Conservation (phyloP, 306 rosid genomes). For the Ammopiptanthus mongolicus region DNA sequence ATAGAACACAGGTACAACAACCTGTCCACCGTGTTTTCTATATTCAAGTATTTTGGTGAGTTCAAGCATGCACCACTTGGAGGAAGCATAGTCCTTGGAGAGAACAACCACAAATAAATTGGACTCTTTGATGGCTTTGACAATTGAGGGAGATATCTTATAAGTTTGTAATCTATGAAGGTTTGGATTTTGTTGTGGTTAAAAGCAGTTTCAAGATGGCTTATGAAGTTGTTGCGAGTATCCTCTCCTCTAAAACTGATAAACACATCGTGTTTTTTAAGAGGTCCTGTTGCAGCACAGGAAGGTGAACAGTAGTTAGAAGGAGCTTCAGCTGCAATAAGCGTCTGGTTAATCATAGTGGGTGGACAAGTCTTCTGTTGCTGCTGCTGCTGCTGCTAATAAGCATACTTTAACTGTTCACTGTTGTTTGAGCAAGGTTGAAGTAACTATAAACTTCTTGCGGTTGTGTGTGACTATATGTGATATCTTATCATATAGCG, state of each 20-base stretch:
- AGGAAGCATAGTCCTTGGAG: conserved; percentile 12
- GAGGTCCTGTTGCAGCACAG: neutral
- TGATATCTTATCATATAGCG: neutral
- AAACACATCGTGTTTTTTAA: conserved; percentile 4
- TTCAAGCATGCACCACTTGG: conserved; percentile 20
- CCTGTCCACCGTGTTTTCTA: neutral
- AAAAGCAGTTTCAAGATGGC: conserved; percentile 14
- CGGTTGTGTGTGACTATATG: neutral
- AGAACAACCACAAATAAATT: conserved; percentile 7
- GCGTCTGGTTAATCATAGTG: neutral
- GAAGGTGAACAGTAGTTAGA: neutral
- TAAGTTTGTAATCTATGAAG: conserved; percentile 10
- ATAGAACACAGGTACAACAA: conserved; percentile 18
- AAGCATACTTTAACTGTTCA: neutral
- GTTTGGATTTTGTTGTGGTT: neutral
- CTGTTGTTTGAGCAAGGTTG: neutral
- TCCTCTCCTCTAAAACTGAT: conserved; percentile 24
- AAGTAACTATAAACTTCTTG: neutral
- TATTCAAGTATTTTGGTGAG: neutral
- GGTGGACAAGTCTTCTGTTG: neutral
- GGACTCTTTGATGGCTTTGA: conserved; percentile 12
- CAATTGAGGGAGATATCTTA: neutral
- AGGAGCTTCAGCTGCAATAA: neutral
- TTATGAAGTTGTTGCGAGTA: conserved; percentile 10
- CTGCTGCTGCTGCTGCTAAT: neutral